Conservation (phyloP, 2,329 filamentous ascomycete genomes). For the Zymoseptoria pseudotritici region DNA sequence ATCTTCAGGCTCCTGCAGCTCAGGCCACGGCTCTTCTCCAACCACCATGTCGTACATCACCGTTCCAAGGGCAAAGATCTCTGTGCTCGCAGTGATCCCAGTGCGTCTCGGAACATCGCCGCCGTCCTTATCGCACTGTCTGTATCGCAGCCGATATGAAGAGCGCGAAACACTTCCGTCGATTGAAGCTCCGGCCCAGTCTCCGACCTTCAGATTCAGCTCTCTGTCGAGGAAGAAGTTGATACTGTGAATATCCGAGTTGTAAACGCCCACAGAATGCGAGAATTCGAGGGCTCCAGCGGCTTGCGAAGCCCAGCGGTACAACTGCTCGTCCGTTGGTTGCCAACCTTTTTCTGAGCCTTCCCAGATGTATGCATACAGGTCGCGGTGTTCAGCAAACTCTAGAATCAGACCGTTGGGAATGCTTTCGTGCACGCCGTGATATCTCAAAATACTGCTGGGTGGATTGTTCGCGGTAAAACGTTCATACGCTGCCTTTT, state of each 20-base stretch:
- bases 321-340: background rate
- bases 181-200: constrained; percentile 10
- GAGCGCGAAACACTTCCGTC: constrained; percentile 2
- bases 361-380: background rate
- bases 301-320: constrained; percentile 2
- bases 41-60: background rate
- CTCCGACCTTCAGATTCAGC: constrained; percentile 9
- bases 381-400: background rate
- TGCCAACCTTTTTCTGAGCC: background rate
- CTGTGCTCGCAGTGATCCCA: background rate
- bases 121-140: background rate
- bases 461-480: constrained; percentile 5
- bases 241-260: constrained; percentile 6
- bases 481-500: constrained; percentile 6
- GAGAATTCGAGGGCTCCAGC: constrained; percentile 5
- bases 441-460: constrained; percentile 1
- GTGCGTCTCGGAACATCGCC: background rate
- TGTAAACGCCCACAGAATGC: background rate
- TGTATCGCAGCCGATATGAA: background rate
- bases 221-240: constrained; percentile 7
- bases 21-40: background rate
- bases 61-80: background rate
- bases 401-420: constrained; percentile 4
- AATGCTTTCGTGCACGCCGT: constrained; percentile 2
- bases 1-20: background rate